These are phyloP conservation scores for Thermothelomyces thermophilus DNA, from an alignment of 2,329 filamentous ascomycete species.

Conservation along the genomic window DNA sequence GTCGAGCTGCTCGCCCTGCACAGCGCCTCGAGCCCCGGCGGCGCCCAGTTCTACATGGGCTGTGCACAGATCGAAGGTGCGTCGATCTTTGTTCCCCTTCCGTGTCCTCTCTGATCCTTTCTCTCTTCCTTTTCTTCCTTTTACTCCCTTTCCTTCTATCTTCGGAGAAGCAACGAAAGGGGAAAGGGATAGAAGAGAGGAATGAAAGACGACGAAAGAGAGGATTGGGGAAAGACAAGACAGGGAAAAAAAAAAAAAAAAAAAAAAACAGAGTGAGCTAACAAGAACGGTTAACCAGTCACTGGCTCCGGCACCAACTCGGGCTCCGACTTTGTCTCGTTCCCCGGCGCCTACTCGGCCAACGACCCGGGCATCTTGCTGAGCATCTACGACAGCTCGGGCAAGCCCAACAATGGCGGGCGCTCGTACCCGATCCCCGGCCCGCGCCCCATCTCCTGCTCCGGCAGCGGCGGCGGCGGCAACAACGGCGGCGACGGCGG, in stretches of 20 bases:
- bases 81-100: no score
- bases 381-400: slow-evolving; percentile 30
- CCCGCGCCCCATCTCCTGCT: slow-evolving; percentile 27
- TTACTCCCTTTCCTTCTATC: no score
- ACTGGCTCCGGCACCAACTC: slow-evolving; percentile 27
- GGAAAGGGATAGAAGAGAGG: no score
- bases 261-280: background rate
- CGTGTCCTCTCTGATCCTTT: no score
- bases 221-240: no score
- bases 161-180: no score
- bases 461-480: slow-evolving; percentile 6
- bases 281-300: background rate
- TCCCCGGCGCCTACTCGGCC: slow-evolving; percentile 33
- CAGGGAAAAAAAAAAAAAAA: no score
- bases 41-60: slow-evolving; percentile 35
- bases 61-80: slow-evolving; percentile 30
- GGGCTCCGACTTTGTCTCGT: slow-evolving; percentile 28
- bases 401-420: slow-evolving; percentile 29
- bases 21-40: slow-evolving; percentile 29
- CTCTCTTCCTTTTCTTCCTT: background rate
- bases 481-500: slow-evolving; percentile 15
- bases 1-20: slow-evolving; percentile 37
- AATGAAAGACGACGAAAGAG: no score
- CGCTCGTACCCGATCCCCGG: slow-evolving; percentile 33
- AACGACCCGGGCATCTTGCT: slow-evolving; percentile 31